Evolutionary conservation across 2,329 filamentous ascomycete genomes (phyloP), one percentile per base, ranked within the genome.

Genomic region (Microsporum canis): DNA sequence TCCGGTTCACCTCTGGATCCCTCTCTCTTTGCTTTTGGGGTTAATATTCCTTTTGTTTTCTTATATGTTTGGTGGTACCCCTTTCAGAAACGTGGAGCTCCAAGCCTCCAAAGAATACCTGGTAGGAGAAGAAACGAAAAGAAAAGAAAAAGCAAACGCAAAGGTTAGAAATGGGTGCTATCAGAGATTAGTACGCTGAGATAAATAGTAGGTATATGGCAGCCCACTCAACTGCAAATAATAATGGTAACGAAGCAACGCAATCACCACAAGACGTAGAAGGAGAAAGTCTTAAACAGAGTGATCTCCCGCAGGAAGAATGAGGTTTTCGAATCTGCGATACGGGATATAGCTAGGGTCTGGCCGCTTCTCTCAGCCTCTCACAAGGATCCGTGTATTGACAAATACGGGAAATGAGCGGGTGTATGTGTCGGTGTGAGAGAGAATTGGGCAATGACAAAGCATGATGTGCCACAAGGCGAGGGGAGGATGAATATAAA

Each of bases 261-360:
- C 43, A 23, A 47, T 23, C 17, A 23, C 29, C 29, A 12, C 6
- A 58, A 57, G 49, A 39, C 10, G 38, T 33, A 4, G 55, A 58
- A 29, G 45, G 41, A 45, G 41, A 8, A 23, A 23, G 17, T 23
- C 17, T 23, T 23, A 23, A 7, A 27, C 17, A 8, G 17, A 7
- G 41, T 23, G 5, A 27, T 45, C 17, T 45, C 12, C 41, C 3
- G 33, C n/a, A 7, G 12, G 6, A 12, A 29, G 8, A 31, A 49
- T 36, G 33, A 49, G 38, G 47, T 49, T 41, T 62, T 45, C 58
- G 58, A 59, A 62, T 59, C 17, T 43, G 53, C 34, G 38, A 59
- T 43, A n/a, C 49, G 56, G 59, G 60, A 56, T 60, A 65, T 58
- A 60, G 61, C 58, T 60, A 63, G 62, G 63, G 60, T 59, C 62